Evolutionary conservation across 192 early-diverging fungal genomes (phyloP), one percentile per base, ranked within the genome.

Genomic region (Gigaspora rosea): DNA sequence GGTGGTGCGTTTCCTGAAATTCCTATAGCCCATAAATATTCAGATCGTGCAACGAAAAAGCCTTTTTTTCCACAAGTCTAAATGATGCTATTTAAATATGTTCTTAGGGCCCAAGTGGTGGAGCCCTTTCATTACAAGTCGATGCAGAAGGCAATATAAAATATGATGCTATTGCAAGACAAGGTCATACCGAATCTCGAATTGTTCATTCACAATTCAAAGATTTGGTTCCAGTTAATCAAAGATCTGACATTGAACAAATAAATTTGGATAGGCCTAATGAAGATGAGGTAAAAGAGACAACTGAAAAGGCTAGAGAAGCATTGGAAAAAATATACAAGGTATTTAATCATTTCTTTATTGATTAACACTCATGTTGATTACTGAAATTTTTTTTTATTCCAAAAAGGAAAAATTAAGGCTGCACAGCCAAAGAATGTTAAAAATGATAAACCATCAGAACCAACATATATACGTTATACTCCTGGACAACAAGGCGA

Each of bases 1-100:
- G 98, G 98, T 48, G 98, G 98, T 47, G 95, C 98, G 1, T 99
- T 92, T 78, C 98, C 98, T 33, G 98, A 99, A 83, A 92, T 97
- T 72, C 90, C 91, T 78, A 83, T 94, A 59, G 90, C 90, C 4
- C 98, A 99, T 81, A 50, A 80, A 65, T 18, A 51, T 1, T 27
- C 7, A 6, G 9, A 11, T 41, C 41, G 41, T 2, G 2, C 7
- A 47, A 12, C 27, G 35, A 49, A 15, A 20, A 16, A 13, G 4
- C 8, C 2, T 20, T 76, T 32, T 48, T 20, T 76, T 32, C 4
- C 18, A 56, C 4, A 56, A 13, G 12, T 56, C 12, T 56, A 56
- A 56, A 18, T 13, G 6, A 52, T 13, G 12, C 18, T 4, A 18
- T 11, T 56, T 56, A 15, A n/a, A 18, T 56, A 56, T 56, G 12